These are phyloP conservation scores for Kwoniella newhampshirensis DNA, from an alignment of 768 basidiomycete genomes.

Conservation along the genomic window DNA sequence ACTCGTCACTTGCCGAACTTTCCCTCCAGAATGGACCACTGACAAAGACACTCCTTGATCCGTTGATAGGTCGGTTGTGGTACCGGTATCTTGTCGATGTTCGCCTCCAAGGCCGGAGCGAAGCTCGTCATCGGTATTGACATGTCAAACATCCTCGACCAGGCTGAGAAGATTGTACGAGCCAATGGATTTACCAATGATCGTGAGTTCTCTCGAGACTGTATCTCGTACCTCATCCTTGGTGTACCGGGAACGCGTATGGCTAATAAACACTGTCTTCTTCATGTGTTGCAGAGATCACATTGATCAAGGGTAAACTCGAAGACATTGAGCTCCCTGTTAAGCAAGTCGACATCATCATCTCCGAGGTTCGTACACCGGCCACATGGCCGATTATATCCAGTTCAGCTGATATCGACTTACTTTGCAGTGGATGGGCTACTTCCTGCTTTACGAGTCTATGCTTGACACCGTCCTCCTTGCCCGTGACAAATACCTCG, in stretches of 20 bases:
- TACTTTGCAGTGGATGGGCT: slow-evolving; percentile 82
- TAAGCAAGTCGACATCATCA: slow-evolving; percentile 93
- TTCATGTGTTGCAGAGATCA: slow-evolving; percentile 66
- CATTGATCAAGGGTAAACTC: slow-evolving; percentile 95
- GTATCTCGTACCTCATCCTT: not conserved
- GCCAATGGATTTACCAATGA: slow-evolving; percentile 89
- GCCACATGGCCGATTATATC: not conserved
- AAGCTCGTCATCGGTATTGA: slow-evolving; percentile 95
- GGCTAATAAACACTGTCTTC: not conserved
- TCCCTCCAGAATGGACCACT: too few relatives aligned
- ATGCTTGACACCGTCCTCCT: slow-evolving; percentile 98
- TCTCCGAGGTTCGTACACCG: slow-evolving; percentile 66
- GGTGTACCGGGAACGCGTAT: too few relatives aligned
- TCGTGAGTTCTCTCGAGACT: slow-evolving; percentile 60
- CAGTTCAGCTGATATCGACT: not conserved
- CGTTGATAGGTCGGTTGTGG: slow-evolving; percentile 79
- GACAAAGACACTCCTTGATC: too few relatives aligned
- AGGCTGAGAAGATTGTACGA: slow-evolving; percentile 93
- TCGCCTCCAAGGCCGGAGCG: slow-evolving; percentile 93
- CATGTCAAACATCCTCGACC: slow-evolving; percentile 99
- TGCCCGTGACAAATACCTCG: slow-evolving; percentile 92
- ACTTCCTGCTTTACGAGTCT: slow-evolving; percentile 97
- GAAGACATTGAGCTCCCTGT: slow-evolving; percentile 88
- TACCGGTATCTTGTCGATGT: slow-evolving; percentile 97
- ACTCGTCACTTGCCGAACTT: too few relatives aligned